Percentiles rank a stretch among this genome's conserved stretches.
Conservation (phyloP, 805 yeast genomes). For the Wickerhamiella azymoides region DNA sequence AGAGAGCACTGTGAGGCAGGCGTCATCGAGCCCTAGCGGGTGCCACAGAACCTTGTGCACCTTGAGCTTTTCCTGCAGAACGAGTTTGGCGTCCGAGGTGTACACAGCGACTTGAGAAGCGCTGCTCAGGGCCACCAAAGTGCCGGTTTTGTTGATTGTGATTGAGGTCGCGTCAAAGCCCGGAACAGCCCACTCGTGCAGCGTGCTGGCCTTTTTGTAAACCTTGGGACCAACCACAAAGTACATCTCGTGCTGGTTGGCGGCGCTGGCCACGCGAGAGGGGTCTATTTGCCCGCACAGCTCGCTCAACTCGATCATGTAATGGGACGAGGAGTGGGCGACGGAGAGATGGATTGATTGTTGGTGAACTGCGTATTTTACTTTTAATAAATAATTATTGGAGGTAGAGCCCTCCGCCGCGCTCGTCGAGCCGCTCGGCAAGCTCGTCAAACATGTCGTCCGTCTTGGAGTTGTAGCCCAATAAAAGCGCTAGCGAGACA, state of each 20-base stretch:
- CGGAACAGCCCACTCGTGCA: not conserved
- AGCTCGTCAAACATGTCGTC: constrained; percentile 45
- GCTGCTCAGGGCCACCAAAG: constrained; percentile 32
- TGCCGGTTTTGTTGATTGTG: constrained; percentile 30
- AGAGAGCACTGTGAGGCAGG: constrained; percentile 33
- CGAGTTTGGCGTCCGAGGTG: not conserved
- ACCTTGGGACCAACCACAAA: not conserved
- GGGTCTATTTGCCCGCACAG: constrained; percentile 2
- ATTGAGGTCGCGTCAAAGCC: constrained; percentile 15
- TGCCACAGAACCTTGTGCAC: constrained; percentile 31
- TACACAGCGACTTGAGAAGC: constrained; percentile 22
- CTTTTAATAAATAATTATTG: not conserved
- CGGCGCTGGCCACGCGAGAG: not conserved
- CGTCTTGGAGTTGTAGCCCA: constrained; percentile 62
- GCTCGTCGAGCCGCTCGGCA: constrained; percentile 54
- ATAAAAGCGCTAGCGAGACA: constrained; percentile 53
- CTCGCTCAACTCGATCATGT: constrained; percentile 6
- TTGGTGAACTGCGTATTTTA: no score
- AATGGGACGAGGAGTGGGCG: no score
- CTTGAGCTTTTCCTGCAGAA: no score
- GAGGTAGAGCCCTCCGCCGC: constrained; percentile 42
- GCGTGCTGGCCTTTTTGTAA: not conserved
- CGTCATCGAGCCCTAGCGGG: constrained; percentile 30
- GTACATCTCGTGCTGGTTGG: not conserved
- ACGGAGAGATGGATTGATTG: no score